These are phyloP conservation scores for Crassisporium funariophilum DNA, from an alignment of 768 basidiomycete species.

Conservation along the genomic window DNA sequence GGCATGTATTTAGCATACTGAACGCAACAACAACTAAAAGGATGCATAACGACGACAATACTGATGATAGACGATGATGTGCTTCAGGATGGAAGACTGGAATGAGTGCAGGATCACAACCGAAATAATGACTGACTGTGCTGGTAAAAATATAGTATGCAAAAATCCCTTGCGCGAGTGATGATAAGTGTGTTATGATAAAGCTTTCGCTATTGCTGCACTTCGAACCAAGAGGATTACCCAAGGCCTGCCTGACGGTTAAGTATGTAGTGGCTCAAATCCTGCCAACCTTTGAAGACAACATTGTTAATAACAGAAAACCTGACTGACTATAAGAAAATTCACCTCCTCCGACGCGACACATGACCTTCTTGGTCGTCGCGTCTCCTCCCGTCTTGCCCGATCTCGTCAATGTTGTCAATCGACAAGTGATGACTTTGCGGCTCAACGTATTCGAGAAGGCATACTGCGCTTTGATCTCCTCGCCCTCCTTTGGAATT, in stretches of 20 bases:
- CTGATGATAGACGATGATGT: neutral
- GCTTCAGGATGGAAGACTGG: neutral
- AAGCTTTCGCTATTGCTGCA: neutral
- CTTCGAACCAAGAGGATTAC: slow-evolving; percentile 10
- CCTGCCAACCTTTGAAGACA: slow-evolving; percentile 69
- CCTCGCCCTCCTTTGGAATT: slow-evolving; percentile 71
- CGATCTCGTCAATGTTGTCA: slow-evolving; percentile 75
- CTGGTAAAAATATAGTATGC: slow-evolving; percentile 1
- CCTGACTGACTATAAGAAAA: slow-evolving; percentile 14
- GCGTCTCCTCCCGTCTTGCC: slow-evolving; percentile 49
- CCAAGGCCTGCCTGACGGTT: slow-evolving; percentile 75
- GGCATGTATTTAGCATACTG: neutral
- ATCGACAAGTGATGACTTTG: slow-evolving; percentile 76
- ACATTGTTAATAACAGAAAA: slow-evolving; percentile 1
- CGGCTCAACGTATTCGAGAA: slow-evolving; percentile 72
- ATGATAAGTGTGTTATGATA: neutral
- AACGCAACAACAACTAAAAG: slow-evolving; percentile 9
- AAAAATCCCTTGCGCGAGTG: neutral
- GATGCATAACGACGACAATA: neutral
- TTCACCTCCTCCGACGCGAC: slow-evolving; percentile 84
- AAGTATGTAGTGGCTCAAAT: slow-evolving; percentile 73
- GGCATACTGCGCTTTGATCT: slow-evolving; percentile 82
- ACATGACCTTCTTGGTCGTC: slow-evolving; percentile 86
- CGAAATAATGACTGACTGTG: slow-evolving; percentile 9
- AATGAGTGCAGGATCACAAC: slow-evolving; percentile 17